Evolutionary conservation across 306 rosid genomes (phyloP).

Genomic region (Medicago lupulina): DNA sequence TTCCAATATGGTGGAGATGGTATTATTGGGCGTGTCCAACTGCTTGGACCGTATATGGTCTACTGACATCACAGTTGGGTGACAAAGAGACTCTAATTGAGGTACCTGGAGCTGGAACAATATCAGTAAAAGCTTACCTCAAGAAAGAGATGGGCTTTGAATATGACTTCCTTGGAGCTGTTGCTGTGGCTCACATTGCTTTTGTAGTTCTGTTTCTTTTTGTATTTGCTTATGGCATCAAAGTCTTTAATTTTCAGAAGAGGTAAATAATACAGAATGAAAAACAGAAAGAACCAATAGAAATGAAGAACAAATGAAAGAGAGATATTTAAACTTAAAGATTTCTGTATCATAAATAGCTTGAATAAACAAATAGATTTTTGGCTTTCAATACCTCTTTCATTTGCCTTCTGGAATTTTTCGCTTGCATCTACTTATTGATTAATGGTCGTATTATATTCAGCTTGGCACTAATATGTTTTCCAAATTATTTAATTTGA

Average conservation of each 20-base stretch:
- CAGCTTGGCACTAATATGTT: constrained; percentile 2
- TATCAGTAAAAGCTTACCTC: constrained; percentile 50
- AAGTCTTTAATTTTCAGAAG: constrained; percentile 58
- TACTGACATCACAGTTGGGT: constrained; percentile 64
- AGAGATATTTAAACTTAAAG: background rate
- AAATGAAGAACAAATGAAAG: background rate
- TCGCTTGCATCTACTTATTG: background rate
- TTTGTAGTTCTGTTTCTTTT: constrained; percentile 48
- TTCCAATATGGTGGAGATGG: constrained; percentile 77
- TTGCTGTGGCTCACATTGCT: constrained; percentile 55
- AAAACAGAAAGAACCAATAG: constrained; percentile 20
- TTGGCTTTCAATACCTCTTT: background rate
- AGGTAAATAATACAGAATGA: constrained; percentile 39
- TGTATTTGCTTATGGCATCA: constrained; percentile 61
- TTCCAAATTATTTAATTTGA: background rate
- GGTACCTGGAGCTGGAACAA: constrained; percentile 45
- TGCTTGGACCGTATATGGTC: constrained; percentile 64
- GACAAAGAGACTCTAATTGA: constrained; percentile 40
- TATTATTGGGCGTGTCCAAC: constrained; percentile 62
- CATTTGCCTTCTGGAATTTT: background rate
- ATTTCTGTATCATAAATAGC: constrained; percentile 6
- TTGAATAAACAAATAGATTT: background rate
- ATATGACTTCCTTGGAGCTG: constrained; percentile 57
- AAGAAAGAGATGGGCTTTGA: constrained; percentile 46
- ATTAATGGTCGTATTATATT: background rate